These are phyloP conservation scores for Nitzschia sp. DNA, from an alignment of 108 stramenopile species.

Conservation along the genomic window DNA sequence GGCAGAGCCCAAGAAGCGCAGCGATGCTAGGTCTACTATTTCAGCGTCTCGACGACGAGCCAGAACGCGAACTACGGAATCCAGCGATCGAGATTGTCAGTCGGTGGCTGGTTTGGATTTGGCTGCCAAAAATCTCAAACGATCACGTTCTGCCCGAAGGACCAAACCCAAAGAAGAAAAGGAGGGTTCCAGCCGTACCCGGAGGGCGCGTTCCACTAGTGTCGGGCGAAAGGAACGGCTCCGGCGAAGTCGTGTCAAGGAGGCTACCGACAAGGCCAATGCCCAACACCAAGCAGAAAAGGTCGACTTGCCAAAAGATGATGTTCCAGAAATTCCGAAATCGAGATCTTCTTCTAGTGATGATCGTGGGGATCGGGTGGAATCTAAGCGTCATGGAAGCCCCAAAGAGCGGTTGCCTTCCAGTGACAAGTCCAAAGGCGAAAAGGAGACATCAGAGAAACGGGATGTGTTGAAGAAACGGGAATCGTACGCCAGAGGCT, in stretches of 20 bases:
- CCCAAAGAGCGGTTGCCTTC: no score
- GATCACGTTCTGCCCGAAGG: slow-evolving; percentile 9
- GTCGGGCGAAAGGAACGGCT: slow-evolving; percentile 8
- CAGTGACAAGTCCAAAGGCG: no score
- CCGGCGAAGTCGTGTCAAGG: slow-evolving; percentile 1
- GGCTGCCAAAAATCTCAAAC: background rate
- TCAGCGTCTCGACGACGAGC: slow-evolving; percentile 2
- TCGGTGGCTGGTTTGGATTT: slow-evolving; percentile 1
- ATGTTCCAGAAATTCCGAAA: no score
- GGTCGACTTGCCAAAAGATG: background rate
- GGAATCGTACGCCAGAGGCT: no score
- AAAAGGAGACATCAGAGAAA: no score
- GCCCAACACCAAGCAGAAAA: slow-evolving; percentile 11
- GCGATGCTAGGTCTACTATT: slow-evolving; percentile 16
- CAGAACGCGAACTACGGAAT: background rate
- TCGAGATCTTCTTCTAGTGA: no score
- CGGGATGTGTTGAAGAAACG: no score
- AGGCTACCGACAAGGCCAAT: slow-evolving; percentile 10
- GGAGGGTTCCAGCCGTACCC: background rate
- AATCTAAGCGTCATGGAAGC: no score
- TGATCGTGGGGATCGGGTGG: no score
- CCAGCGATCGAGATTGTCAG: slow-evolving; percentile 4
- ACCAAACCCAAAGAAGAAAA: slow-evolving; percentile 4
- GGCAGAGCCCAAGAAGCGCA: slow-evolving; percentile 3
- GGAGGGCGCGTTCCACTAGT: slow-evolving; percentile 3